A percentile compares a stretch with the other conserved stretches of the same genome.
phyloP scores from a whole-genome alignment of 1,284 basidiomycete genomes.

The Wolfiporia cocos region DNA sequence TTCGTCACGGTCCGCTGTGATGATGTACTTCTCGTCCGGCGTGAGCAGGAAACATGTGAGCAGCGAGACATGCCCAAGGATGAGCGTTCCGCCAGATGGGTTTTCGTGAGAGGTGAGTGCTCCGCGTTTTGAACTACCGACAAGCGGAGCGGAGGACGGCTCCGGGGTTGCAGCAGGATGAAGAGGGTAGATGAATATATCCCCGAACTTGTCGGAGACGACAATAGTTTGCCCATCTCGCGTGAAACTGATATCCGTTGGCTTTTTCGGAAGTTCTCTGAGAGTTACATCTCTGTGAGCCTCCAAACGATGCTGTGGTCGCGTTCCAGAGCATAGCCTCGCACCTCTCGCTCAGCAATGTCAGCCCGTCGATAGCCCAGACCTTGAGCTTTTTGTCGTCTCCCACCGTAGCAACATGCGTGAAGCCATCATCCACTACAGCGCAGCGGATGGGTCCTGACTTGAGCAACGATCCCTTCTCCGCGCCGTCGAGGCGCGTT shows the following conservation, averaged over 20 bases:
- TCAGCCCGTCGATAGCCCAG: constrained; percentile 56
- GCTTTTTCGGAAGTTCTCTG: constrained; percentile 74
- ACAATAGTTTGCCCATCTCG: constrained; percentile 53
- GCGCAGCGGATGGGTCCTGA: constrained; percentile 59
- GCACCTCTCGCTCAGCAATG: constrained; percentile 58
- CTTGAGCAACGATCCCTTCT: constrained; percentile 32
- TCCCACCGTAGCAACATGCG: constrained; percentile 56
- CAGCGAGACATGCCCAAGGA: constrained; percentile 85
- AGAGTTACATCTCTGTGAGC: background rate
- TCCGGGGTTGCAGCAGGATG: constrained; percentile 13
- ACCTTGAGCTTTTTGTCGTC: constrained; percentile 81
- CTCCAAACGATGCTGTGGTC: no score
- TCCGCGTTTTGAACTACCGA: constrained; percentile 26
- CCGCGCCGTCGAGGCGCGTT: constrained; percentile 23
- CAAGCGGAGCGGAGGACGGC: constrained; percentile 1
- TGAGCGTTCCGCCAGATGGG: constrained; percentile 64
- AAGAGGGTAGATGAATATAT: constrained; percentile 68
- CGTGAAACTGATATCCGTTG: constrained; percentile 60
- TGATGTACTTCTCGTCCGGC: constrained; percentile 62
- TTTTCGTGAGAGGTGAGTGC: constrained; percentile 61
- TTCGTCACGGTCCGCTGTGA: constrained; percentile 89
- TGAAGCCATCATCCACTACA: constrained; percentile 41
- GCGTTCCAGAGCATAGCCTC: constrained; percentile 10
- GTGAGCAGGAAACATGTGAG: constrained; percentile 70
- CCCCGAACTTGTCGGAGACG: constrained; percentile 84